Base-by-base conservation (phyloP, 2,329 filamentous ascomycete genomes). In the Coniosporium tulheliwenetii region DNA sequence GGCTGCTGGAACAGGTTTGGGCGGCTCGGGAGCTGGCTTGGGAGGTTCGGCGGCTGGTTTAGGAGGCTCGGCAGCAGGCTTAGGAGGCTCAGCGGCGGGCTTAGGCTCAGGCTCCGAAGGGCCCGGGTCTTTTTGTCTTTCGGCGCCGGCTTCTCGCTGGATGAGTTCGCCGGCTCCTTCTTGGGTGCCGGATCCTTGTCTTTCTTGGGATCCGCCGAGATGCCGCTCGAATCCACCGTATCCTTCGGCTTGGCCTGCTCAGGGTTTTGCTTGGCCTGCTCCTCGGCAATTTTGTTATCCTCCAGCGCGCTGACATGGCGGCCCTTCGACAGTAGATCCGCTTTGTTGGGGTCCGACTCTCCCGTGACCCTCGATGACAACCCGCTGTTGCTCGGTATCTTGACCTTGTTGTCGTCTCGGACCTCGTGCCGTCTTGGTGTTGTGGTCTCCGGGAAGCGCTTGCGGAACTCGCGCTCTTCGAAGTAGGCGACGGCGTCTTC, bases 401-500 rank as follows among this genome's bases (percentile, higher is more conserved):
- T 86, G 51, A 95, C 75, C 54, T 81, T 77, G 56, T 77, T 73
- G 52, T 81, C 79, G 36, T 66, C 67, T 10, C 60, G 57, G 31
- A 66, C 59, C 54, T 69, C 64, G 19, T 26, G 19, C 19, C 19
- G 19, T 26, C 19, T 26, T 26, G 19, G 19, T 7, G 19, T 26
- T 26, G 19, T 26, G 7, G 3, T 26, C 8, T 33, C 32, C 8
- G 76, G 77, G 67, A 94, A 95, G 43, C 84, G 79, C 63, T 81
- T 86, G 57, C 81, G 77, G 67, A 94, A 95, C 55, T 95, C 86
- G 50, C 81, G 76, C 65, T 98, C 91, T 64, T 98, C 91, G 40
- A 98, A 79, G 65, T 93, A 96, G 19, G 93, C 76, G 37, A 98
- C 89, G 13, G 82, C 82, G 58, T 94, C 85, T 65, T 98, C 91